phyloP scores from a whole-genome alignment of 2,329 filamentous ascomycete genomes.

The Pyrenophora graminea region DNA sequence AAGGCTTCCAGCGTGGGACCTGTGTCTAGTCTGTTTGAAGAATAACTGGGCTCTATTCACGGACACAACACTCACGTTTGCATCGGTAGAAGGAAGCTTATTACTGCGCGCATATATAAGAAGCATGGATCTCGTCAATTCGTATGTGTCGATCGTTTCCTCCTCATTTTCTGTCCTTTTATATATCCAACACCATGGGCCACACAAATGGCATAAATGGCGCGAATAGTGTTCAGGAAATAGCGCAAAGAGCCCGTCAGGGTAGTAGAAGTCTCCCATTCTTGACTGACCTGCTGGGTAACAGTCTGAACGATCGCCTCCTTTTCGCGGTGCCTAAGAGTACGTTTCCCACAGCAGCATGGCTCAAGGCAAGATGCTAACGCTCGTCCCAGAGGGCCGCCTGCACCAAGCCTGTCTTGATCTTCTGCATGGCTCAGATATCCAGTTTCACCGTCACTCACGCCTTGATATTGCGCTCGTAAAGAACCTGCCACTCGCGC shows the following conservation, averaged over 20 bases:
- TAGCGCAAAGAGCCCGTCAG: constrained; percentile 32
- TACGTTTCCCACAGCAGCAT: constrained; percentile 55
- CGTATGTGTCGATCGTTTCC: constrained; percentile 34
- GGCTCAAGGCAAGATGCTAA: constrained; percentile 9
- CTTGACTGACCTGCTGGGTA: constrained; percentile 46
- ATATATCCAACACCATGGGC: constrained; percentile 25
- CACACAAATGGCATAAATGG: constrained; percentile 24
- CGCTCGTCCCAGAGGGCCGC: constrained; percentile 72
- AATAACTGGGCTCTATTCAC: constrained; percentile 18
- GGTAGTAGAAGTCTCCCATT: constrained; percentile 43
- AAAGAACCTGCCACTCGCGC: constrained; percentile 92
- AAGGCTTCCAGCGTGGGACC: constrained; percentile 30
- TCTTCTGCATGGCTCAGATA: constrained; percentile 89
- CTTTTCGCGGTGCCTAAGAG: constrained; percentile 99
- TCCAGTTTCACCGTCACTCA: constrained; percentile 94
- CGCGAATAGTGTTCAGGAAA: constrained; percentile 19
- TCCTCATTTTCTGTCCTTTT: not conserved
- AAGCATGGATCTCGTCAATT: constrained; percentile 49
- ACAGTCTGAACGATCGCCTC: constrained; percentile 85
- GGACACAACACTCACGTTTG: not conserved
- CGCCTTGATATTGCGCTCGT: constrained; percentile 96
- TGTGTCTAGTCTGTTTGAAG: constrained; percentile 15
- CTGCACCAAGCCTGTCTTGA: constrained; percentile 87
- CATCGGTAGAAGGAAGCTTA: not conserved
- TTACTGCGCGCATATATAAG: constrained; percentile 23